These are phyloP conservation scores for Poterioochromonas sp. DNA, from an alignment of 352 stramenopile species.

Conservation along the genomic window DNA sequence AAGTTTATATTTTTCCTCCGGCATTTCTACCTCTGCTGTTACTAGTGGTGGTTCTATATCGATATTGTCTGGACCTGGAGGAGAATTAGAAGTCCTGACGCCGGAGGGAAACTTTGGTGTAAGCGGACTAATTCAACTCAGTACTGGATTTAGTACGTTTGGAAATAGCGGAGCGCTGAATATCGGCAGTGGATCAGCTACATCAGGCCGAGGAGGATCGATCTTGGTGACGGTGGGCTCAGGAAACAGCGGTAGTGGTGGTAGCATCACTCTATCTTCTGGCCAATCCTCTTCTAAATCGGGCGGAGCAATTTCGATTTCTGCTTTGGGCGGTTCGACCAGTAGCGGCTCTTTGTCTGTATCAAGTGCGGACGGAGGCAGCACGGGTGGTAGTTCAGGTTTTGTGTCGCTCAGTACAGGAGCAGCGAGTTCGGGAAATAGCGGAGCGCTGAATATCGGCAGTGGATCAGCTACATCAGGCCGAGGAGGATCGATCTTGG, in stretches of 20 bases:
- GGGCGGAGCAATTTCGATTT: slow-evolving; percentile 67
- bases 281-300: slow-evolving; percentile 62
- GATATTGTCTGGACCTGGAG: slow-evolving; percentile 29
- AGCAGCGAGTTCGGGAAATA: neutral
- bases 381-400: too few relatives aligned
- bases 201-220: slow-evolving; percentile 44
- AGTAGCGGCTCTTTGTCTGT: slow-evolving; percentile 29
- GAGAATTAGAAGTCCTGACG: too few relatives aligned
- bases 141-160: slow-evolving; percentile 36
- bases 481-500: neutral
- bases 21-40: slow-evolving; percentile 47
- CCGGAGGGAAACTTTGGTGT: slow-evolving; percentile 37
- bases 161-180: slow-evolving; percentile 45
- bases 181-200: slow-evolving; percentile 46
- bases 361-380: slow-evolving; percentile 6
- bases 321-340: slow-evolving; percentile 47
- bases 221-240: slow-evolving; percentile 49
- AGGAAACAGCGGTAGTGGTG: slow-evolving; percentile 67
- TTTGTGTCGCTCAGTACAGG: neutral
- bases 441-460: neutral
- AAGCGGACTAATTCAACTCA: slow-evolving; percentile 42
- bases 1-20: slow-evolving; percentile 58
- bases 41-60: slow-evolving; percentile 29
- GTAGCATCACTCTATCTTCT: slow-evolving; percentile 58
- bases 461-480: neutral